Conservation (phyloP, 2,329 filamentous ascomycete species). For the Diaporthe longicolla region DNA sequence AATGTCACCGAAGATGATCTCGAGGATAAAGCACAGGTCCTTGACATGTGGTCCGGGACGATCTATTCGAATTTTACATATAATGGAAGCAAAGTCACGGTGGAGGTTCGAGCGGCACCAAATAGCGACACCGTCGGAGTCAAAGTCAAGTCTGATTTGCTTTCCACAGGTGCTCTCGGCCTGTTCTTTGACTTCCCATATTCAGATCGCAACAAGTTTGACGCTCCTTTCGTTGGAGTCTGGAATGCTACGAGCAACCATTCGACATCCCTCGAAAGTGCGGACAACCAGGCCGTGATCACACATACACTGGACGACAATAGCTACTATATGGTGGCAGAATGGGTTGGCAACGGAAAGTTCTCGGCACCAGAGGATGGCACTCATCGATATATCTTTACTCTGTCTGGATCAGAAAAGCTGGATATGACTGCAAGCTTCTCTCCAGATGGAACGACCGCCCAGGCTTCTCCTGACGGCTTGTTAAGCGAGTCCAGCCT, state of each 20-base stretch:
- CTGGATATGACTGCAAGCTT: constrained; percentile 53
- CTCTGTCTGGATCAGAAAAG: constrained; percentile 45
- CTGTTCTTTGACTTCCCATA: constrained; percentile 69
- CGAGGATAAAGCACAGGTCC: constrained; percentile 55
- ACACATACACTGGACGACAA: constrained; percentile 59
- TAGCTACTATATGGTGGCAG: constrained; percentile 57
- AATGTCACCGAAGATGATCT: constrained; percentile 59
- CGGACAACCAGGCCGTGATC: constrained; percentile 54
- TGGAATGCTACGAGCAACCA: constrained; percentile 64
- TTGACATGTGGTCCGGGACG: constrained; percentile 64
- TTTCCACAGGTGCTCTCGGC: constrained; percentile 55
- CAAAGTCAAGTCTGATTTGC: constrained; percentile 57
- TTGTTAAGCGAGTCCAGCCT: constrained; percentile 51
- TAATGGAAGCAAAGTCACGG: constrained; percentile 54
- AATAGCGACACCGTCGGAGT: constrained; percentile 62
- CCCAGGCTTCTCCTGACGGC: constrained; percentile 46
- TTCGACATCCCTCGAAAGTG: constrained; percentile 53
- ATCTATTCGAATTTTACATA: constrained; percentile 61
- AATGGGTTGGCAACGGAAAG: constrained; percentile 54
- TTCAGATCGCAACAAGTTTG: constrained; percentile 65
- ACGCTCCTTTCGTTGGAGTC: constrained; percentile 67
- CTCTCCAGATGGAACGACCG: constrained; percentile 47
- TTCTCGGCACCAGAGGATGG: constrained; percentile 52
- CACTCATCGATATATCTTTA: constrained; percentile 61
- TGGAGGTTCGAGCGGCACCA: constrained; percentile 57